Base-by-base conservation (phyloP, 108 stramenopile species). In the Cyclotella kingstonii region DNA sequence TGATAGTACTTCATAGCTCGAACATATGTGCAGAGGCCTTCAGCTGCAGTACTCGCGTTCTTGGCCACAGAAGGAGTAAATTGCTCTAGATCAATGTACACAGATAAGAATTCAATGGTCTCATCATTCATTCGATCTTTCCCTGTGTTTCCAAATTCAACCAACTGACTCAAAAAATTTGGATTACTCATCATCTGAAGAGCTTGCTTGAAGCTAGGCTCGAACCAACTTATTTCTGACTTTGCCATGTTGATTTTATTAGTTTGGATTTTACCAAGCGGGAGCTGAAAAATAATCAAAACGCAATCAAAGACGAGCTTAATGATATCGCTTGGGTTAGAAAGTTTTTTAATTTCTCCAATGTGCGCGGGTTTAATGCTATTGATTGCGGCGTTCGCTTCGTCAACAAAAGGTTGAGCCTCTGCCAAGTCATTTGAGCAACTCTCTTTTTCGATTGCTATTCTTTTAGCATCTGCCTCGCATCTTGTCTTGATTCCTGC, bases 301-400 rank as follows among this genome's bases (percentile, higher is more conserved):
- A 94, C 84, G 57, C 93, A 86, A 74, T 95, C 95, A 60, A 95
- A 91, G 11, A 94, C 87, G 18, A 95, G 79, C 52, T 91, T 86
- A 64, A 95, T 94, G 38, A 95, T 91, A 45, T 91, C 86, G 28
- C 84, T 79, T 2, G 95, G 95, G 50, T 89, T 94, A 5, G 84
- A 67, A 10, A 93, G 74, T 57, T 85, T 84, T 81, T 94, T 95
- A 26, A 95, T 82, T 68, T 95, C 95, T 31, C 78, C 77, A 52
- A 95, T 89, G 56, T 95, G 86, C 15, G 81, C 76, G 2, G 89
- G 90, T 54, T 90, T 90, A 82, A 95, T 94, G 34, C 83, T 86
- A 21, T 80, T 69, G 41, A 94, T 94, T 26, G 94, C 94, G 12
- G 73, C 83, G 53, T 94, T 91, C 17, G 94, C 94, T 59, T 90